phyloP scores from a whole-genome alignment of 179 eudicot species.

The Beta corolliflora region DNA sequence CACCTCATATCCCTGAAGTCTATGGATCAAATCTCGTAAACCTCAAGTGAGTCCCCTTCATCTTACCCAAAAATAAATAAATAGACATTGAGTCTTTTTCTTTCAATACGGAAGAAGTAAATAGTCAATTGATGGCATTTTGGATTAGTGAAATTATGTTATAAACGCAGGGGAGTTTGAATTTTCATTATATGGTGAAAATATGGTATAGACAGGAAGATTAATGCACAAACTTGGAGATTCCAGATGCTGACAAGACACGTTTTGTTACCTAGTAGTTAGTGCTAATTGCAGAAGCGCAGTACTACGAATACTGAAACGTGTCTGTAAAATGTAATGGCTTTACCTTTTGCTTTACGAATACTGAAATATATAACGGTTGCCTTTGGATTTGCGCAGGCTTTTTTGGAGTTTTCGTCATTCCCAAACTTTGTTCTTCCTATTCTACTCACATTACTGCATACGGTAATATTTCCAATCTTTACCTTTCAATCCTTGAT shows the following conservation, averaged over 20 bases:
- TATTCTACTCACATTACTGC: constrained; percentile 60
- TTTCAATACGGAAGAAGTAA: too few relatives aligned
- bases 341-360: neutral
- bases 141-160: too few relatives aligned
- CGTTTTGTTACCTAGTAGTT: constrained; percentile 2
- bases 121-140: too few relatives aligned
- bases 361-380: neutral
- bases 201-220: too few relatives aligned
- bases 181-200: too few relatives aligned
- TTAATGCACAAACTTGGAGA: neutral
- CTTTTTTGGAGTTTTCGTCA: constrained; percentile 62
- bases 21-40: too few relatives aligned
- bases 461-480: constrained; percentile 43
- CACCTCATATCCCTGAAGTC: too few relatives aligned
- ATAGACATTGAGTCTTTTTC: too few relatives aligned
- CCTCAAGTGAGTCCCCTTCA: too few relatives aligned
- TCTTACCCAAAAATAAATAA: too few relatives aligned
- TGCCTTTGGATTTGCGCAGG: constrained; percentile 43
- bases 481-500: too few relatives aligned
- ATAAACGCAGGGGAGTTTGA: too few relatives aligned
- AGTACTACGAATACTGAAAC: neutral
- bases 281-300: neutral
- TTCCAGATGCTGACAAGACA: neutral
- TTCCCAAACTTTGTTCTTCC: constrained; percentile 67
- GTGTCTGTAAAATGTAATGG: neutral